Evolutionary conservation across 805 yeast species (phyloP).

Genomic region (Kodamaea sagamina): DNA sequence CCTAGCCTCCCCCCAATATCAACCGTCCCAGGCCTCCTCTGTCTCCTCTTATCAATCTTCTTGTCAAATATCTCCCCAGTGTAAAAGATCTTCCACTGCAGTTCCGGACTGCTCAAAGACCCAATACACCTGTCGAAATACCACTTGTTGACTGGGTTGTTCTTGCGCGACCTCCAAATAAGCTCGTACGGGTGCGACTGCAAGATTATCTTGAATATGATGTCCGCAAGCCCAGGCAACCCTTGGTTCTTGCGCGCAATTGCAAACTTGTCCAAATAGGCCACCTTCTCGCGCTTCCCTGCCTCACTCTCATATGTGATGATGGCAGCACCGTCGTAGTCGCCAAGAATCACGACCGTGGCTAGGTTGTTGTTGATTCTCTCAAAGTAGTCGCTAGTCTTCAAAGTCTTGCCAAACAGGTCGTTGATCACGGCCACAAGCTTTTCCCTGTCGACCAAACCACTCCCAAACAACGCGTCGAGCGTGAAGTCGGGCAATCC

Average conservation of each 20-base stretch:
- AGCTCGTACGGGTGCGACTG: slow-evolving; percentile 69
- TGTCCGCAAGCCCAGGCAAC: slow-evolving; percentile 89
- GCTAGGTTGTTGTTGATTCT: slow-evolving; percentile 71
- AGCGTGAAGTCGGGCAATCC: slow-evolving; percentile 41
- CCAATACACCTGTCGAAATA: slow-evolving; percentile 90
- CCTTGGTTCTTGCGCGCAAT: slow-evolving; percentile 85
- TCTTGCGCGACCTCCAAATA: slow-evolving; percentile 85
- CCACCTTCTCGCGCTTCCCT: slow-evolving; percentile 40
- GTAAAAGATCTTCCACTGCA: slow-evolving; percentile 44
- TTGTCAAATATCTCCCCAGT: slow-evolving; percentile 44
- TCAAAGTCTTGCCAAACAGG: slow-evolving; percentile 73
- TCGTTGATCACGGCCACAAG: slow-evolving; percentile 67
- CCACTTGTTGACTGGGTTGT: slow-evolving; percentile 96
- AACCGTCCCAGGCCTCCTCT: slow-evolving; percentile 20
- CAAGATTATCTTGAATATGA: slow-evolving; percentile 79
- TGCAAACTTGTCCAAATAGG: slow-evolving; percentile 93
- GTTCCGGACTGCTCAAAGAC: slow-evolving; percentile 42
- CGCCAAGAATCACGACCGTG: slow-evolving; percentile 82
- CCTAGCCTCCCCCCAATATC: slow-evolving; percentile 36
- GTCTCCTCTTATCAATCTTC: slow-evolving; percentile 27
- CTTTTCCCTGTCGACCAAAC: slow-evolving; percentile 54
- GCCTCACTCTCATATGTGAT: slow-evolving; percentile 69
- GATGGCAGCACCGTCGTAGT: slow-evolving; percentile 94
- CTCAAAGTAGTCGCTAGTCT: slow-evolving; percentile 62
- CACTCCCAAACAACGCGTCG: slow-evolving; percentile 35